Evolutionary conservation across 2,329 filamentous ascomycete species (phyloP).

Genomic region (Verticillium klebahnii): DNA sequence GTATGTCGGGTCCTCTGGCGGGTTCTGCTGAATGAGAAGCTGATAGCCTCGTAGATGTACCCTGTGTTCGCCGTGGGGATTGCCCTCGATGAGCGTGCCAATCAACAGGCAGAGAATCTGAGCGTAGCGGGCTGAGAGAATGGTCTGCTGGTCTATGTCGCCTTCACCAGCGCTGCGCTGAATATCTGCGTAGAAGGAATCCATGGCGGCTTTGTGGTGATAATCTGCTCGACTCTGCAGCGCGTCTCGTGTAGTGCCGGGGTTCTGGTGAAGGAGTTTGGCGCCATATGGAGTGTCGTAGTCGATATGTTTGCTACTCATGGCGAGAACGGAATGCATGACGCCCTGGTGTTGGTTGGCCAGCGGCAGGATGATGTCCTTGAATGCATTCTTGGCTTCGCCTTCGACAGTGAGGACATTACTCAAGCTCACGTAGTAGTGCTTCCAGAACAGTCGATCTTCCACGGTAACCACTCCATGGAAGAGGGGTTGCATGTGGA

Average conservation of each 20-base stretch:
- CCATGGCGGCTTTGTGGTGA: constrained; percentile 52
- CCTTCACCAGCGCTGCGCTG: constrained; percentile 33
- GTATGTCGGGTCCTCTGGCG: constrained; percentile 63
- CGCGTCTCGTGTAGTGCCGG: constrained; percentile 38
- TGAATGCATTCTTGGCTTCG: constrained; percentile 79
- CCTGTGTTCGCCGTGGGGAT: constrained; percentile 65
- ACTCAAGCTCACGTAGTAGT: constrained; percentile 77
- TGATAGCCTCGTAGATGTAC: constrained; percentile 74
- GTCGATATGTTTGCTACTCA: constrained; percentile 74
- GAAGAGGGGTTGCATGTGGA: constrained; percentile 64
- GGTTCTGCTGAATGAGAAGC: constrained; percentile 59
- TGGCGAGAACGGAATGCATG: constrained; percentile 85
- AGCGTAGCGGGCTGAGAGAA: constrained; percentile 52
- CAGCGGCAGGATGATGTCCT: constrained; percentile 76
- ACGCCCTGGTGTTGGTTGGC: constrained; percentile 74
- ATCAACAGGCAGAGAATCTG: constrained; percentile 60
- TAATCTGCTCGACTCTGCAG: constrained; percentile 48
- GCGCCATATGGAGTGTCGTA: constrained; percentile 51
- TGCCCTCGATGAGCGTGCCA: constrained; percentile 53
- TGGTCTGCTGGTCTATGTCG: constrained; percentile 38
- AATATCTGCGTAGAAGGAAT: constrained; percentile 45
- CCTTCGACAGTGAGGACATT: constrained; percentile 77
- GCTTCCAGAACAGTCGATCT: constrained; percentile 75
- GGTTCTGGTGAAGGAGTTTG: constrained; percentile 46
- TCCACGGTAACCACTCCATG: constrained; percentile 75